Evolutionary conservation across 257 asterid species (phyloP).

Genomic region (Lithospermum erythrorhizon): DNA sequence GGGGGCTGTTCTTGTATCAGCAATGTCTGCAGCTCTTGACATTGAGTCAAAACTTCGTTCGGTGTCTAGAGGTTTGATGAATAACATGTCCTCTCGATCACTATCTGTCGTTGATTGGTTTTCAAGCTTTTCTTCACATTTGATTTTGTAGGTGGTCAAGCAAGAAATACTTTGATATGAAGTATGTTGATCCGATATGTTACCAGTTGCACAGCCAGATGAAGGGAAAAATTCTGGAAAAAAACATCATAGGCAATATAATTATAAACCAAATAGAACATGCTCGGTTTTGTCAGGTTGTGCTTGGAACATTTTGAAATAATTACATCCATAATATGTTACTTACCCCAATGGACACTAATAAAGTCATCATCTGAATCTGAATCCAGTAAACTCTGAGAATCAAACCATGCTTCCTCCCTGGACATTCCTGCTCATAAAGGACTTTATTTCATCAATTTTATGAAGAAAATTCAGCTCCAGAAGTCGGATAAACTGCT

Average conservation of each 20-base stretch:
- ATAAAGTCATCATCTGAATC: constrained; percentile 78
- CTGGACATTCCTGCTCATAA: constrained; percentile 30
- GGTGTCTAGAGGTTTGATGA: constrained; percentile 6
- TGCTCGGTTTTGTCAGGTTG: background rate
- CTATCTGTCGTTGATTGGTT: background rate
- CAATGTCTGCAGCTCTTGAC: background rate
- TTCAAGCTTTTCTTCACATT: constrained; percentile 7
- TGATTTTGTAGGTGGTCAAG: constrained; percentile 2
- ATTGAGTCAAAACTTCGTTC: background rate
- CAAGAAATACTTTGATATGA: constrained; percentile 11
- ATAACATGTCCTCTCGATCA: constrained; percentile 5
- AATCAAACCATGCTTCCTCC: constrained; percentile 85
- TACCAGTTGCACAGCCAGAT: constrained; percentile 15
- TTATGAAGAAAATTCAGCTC: background rate
- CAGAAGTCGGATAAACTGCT: background rate
- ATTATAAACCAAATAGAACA: background rate
- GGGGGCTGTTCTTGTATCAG: background rate
- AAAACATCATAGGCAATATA: constrained; percentile 1
- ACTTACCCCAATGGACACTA: constrained; percentile 52
- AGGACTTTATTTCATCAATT: background rate
- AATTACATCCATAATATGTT: background rate
- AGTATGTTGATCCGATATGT: constrained; percentile 9
- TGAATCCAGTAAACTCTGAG: constrained; percentile 54
- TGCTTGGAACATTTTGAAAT: background rate
- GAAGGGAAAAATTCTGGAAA: constrained; percentile 36